phyloP scores from a whole-genome alignment of 139 green algal species.

The Chlamydomonas incerta region DNA sequence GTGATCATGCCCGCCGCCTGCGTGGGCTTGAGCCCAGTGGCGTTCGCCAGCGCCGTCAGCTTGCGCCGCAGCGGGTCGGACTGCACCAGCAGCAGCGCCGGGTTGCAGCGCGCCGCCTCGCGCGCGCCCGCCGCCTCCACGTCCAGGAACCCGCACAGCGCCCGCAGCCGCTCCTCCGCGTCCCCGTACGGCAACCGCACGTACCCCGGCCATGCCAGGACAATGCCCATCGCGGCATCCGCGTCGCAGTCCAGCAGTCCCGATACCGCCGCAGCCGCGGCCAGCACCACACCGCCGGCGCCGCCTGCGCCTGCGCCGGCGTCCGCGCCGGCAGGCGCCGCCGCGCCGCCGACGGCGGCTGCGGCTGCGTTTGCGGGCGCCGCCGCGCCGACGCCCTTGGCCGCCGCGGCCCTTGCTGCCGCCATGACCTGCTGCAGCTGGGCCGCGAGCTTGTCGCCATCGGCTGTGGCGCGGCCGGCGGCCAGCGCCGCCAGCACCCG shows the following conservation, averaged over 20 bases:
- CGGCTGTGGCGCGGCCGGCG: neutral
- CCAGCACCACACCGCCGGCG: neutral
- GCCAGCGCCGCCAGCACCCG: neutral
- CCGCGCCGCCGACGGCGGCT: neutral
- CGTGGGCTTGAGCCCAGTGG: neutral
- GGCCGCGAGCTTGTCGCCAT: neutral
- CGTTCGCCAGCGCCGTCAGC: conserved; percentile 18
- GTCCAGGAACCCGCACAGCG: neutral
- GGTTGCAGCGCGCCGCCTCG: conserved; percentile 1
- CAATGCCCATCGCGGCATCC: neutral
- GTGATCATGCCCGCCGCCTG: conserved; percentile 22
- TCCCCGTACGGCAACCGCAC: neutral
- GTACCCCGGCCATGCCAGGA: conserved; percentile 3
- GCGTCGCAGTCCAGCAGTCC: neutral
- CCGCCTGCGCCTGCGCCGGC: too few relatives aligned
- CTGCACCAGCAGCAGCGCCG: conserved; percentile 30
- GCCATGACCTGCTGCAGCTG: neutral
- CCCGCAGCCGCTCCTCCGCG: neutral
- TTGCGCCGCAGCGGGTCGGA: conserved; percentile 8
- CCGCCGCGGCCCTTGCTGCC: neutral
- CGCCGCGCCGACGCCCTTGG: neutral
- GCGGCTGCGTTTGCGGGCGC: too few relatives aligned
- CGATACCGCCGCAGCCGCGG: neutral
- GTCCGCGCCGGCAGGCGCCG: neutral
- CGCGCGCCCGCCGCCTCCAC: neutral